Evolutionary conservation across 805 yeast genomes (phyloP).

Genomic region (Phaffomyces antillensis): DNA sequence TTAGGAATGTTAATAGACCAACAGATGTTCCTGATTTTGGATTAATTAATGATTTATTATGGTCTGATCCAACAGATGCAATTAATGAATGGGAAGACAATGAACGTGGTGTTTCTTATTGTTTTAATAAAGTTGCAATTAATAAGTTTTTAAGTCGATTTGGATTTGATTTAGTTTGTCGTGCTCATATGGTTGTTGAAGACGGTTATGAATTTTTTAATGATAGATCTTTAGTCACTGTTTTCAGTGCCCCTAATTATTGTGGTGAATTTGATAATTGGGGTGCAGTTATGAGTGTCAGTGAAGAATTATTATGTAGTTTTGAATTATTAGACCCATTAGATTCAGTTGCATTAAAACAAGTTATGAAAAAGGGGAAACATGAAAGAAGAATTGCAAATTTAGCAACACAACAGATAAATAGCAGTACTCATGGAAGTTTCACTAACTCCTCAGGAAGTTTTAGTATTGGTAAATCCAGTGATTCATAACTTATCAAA

Average conservation of each 20-base stretch:
- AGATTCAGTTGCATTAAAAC: slow-evolving; percentile 88
- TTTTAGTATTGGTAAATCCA: slow-evolving; percentile 9
- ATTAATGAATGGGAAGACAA: slow-evolving; percentile 98
- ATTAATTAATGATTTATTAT: slow-evolving; percentile 85
- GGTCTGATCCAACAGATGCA: slow-evolving; percentile 99
- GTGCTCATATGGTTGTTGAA: slow-evolving; percentile 99
- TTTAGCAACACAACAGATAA: slow-evolving; percentile 19
- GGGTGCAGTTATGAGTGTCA: slow-evolving; percentile 98
- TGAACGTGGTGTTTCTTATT: slow-evolving; percentile 97
- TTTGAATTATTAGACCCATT: slow-evolving; percentile 92
- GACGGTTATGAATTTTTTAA: slow-evolving; percentile 97
- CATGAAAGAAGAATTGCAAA: slow-evolving; percentile 70
- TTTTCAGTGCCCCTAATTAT: slow-evolving; percentile 95
- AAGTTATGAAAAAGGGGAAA: slow-evolving; percentile 90
- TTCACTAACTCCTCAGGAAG: slow-evolving; percentile 17
- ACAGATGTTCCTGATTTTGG: slow-evolving; percentile 99
- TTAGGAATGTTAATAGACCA: slow-evolving; percentile 97
- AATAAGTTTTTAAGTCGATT: slow-evolving; percentile 92
- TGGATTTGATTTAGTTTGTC: slow-evolving; percentile 95
- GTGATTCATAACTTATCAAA: background rate
- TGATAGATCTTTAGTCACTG: slow-evolving; percentile 90
- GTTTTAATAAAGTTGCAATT: slow-evolving; percentile 97
- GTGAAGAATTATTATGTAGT: slow-evolving; percentile 86
- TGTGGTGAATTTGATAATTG: slow-evolving; percentile 64
- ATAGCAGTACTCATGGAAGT: slow-evolving; percentile 15